Evolutionary conservation across 768 basidiomycete species (phyloP), one percentile per base, ranked within the genome.

Genomic region (Exsudoporus frostii): DNA sequence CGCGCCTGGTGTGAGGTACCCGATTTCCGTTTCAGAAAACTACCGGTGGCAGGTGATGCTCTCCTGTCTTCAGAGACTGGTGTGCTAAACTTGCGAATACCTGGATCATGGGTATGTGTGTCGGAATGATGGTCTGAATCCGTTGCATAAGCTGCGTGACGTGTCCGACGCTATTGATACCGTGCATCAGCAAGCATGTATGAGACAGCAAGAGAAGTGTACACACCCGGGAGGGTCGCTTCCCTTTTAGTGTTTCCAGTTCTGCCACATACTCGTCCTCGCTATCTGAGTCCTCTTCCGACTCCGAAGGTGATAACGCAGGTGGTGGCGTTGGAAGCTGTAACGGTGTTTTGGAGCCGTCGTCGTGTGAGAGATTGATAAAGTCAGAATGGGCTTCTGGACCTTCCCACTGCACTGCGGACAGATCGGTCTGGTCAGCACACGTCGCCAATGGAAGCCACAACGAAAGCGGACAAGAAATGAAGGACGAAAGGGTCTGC

Each of bases 221-320:
- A 75, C 78, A 60, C 58, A 84, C 84, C 76, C 76, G 80, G n/a
- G 63, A 44, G 14, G 54, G 59, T 51, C 61, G 66, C 65, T 73
- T 62, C 57, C 42, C 67, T 58, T 73, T 76, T 20, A 50, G 47
- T 58, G 61, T 67, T 53, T 65, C 66, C 13, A 55, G 54, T 44
- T 79, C 80, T 46, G 73, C 82, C 45, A 87, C 75, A 66, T 88
- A 90, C 60, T 91, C 89, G 61, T 90, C 88, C 54, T 81, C 86
- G 64, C 83, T 87, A 51, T 76, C 76, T 30, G 70, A 70, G 46
- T 78, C 76, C 22, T 72, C 73, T 45, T 79, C 80, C 3, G 80
- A 77, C 58, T 80, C 79, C 19, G 79, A 77, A 20, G 71, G 65
- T 6, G 57, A 61, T 57, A 69, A 47, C 1, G 66, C 71, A 27